Conservation (phyloP, 805 yeast species). For the Nakazawaea holstii region DNA sequence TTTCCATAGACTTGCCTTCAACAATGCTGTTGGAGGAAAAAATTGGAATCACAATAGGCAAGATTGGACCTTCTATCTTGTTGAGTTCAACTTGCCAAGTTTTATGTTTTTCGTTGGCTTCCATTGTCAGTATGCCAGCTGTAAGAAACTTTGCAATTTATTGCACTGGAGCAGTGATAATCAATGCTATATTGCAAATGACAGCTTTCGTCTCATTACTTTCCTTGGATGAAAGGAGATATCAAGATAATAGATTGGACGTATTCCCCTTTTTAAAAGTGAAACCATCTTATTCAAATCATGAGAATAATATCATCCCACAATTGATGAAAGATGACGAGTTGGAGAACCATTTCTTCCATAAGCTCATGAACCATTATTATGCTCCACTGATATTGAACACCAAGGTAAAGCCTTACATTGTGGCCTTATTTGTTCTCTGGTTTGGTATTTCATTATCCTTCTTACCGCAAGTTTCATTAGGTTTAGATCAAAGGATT, state of each 20-base stretch:
- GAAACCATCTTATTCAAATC: background rate
- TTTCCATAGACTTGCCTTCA: constrained; percentile 37
- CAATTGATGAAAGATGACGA: constrained; percentile 19
- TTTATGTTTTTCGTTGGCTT: constrained; percentile 73
- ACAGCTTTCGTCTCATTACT: constrained; percentile 76
- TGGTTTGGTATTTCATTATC: constrained; percentile 69
- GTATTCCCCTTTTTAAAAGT: constrained; percentile 49
- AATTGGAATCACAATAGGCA: constrained; percentile 58
- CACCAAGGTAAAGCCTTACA: constrained; percentile 36
- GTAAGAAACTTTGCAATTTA: constrained; percentile 89
- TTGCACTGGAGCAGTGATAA: constrained; percentile 78
- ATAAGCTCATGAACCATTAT: constrained; percentile 34
- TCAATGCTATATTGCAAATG: constrained; percentile 74
- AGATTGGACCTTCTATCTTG: constrained; percentile 84
- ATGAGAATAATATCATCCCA: constrained; percentile 9
- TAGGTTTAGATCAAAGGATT: constrained; percentile 85
- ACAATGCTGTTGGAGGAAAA: constrained; percentile 43
- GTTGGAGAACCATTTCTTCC: constrained; percentile 25
- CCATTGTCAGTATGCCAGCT: constrained; percentile 90
- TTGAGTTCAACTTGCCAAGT: constrained; percentile 74
- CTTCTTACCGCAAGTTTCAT: constrained; percentile 58
- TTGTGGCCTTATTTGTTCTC: constrained; percentile 49
- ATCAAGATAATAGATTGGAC: constrained; percentile 57
- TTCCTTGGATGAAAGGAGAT: constrained; percentile 57
- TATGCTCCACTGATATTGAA: constrained; percentile 60